phyloP scores from a whole-genome alignment of 306 rosid genomes.

The Prunus armeniaca region DNA sequence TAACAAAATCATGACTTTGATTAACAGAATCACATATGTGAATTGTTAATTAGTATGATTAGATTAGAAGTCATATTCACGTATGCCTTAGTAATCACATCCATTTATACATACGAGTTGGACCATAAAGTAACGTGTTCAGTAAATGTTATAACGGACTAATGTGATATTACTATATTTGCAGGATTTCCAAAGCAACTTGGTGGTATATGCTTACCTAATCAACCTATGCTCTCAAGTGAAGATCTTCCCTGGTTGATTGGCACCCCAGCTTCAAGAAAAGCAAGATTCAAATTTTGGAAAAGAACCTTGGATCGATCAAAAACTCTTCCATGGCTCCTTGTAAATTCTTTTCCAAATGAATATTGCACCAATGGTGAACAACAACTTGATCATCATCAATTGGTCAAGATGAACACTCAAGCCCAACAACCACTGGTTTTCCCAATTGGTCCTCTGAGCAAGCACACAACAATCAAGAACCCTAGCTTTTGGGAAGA shows the following conservation, averaged over 20 bases:
- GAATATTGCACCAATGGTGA: slow-evolving; percentile 33
- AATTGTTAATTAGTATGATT: not conserved
- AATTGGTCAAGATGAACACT: not conserved
- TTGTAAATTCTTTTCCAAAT: slow-evolving; percentile 57
- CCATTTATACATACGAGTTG: not conserved
- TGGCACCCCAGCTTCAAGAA: slow-evolving; percentile 57
- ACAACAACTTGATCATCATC: not conserved
- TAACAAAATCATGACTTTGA: not conserved
- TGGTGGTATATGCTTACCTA: slow-evolving; percentile 36
- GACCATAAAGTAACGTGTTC: too few species aligned
- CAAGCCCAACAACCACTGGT: slow-evolving; percentile 21
- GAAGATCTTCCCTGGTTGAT: slow-evolving; percentile 87
- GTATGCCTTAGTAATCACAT: not conserved
- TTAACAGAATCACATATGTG: not conserved
- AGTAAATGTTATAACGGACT: not conserved
- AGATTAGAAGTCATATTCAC: not conserved
- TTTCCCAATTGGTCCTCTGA: slow-evolving; percentile 50
- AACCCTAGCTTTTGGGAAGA: slow-evolving; percentile 69
- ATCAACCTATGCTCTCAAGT: slow-evolving; percentile 41
- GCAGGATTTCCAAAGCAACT: slow-evolving; percentile 59
- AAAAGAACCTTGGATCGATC: slow-evolving; percentile 63
- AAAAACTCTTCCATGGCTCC: slow-evolving; percentile 49
- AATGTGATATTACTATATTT: not conserved
- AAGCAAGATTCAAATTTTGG: slow-evolving; percentile 80
- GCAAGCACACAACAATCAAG: slow-evolving; percentile 19